phyloP scores from a whole-genome alignment of 805 yeast genomes.

The Priceomyces carsonii region DNA sequence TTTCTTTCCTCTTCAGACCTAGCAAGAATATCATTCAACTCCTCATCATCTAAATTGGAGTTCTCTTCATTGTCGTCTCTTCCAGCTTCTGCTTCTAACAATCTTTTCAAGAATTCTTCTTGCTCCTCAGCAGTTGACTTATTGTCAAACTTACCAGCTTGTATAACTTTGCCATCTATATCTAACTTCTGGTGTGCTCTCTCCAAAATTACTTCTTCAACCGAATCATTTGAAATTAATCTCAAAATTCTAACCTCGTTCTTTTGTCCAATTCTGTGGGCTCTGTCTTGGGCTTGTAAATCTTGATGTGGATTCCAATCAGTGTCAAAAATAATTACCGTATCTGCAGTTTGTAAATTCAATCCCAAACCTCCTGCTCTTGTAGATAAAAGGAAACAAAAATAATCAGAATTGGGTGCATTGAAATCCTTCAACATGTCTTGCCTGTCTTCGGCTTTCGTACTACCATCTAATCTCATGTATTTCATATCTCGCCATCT shows the following conservation, averaged over 20 bases:
- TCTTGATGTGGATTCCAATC: conserved; percentile 94
- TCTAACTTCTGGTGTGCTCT: conserved; percentile 82
- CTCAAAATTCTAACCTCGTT: conserved; percentile 82
- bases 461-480: conserved; percentile 77
- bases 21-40: conserved; percentile 70
- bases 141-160: conserved; percentile 88
- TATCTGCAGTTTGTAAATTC: conserved; percentile 84
- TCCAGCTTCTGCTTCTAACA: conserved; percentile 68
- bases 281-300: conserved; percentile 88
- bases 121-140: conserved; percentile 86
- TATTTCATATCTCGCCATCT: conserved; percentile 67
- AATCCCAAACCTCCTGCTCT: conserved; percentile 91
- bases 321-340: conserved; percentile 82
- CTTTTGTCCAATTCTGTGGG: conserved; percentile 88
- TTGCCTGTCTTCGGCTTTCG: conserved; percentile 84
- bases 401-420: conserved; percentile 74
- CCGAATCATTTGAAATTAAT: conserved; percentile 75
- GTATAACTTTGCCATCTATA: conserved; percentile 87
- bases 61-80: conserved; percentile 58
- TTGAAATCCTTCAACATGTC: conserved; percentile 71
- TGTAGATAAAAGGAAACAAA: conserved; percentile 76
- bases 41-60: conserved; percentile 62
- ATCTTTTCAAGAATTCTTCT: conserved; percentile 71
- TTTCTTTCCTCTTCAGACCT: conserved; percentile 62
- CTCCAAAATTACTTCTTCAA: conserved; percentile 79